A percentile compares a stretch with the other conserved stretches of the same genome.
phyloP scores from a whole-genome alignment of 176 grass and related monocot genomes.

The Ensete ventricosum region DNA sequence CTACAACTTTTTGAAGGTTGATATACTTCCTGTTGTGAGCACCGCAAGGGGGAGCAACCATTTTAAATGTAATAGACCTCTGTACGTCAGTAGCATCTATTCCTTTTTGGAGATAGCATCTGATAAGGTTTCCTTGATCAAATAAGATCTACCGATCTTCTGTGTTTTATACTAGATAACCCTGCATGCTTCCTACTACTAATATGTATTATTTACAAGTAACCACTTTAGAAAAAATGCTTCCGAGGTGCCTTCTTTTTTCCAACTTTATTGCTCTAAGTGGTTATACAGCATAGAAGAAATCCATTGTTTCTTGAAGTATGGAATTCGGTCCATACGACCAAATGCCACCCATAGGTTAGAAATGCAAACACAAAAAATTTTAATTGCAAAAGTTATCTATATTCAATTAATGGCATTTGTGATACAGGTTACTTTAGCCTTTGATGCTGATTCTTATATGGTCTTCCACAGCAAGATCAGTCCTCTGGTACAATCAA shows the following conservation, averaged over 20 bases:
- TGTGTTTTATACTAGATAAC: not conserved
- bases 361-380: not conserved
- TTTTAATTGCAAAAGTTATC: not conserved
- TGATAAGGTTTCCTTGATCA: not conserved
- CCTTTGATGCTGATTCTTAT: not conserved
- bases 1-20: too few species aligned
- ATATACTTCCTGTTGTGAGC: too few species aligned
- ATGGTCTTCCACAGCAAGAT: slow-evolving; percentile 53
- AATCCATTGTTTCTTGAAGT: not conserved
- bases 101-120: not conserved
- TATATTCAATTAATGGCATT: not conserved
- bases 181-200: not conserved
- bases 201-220: not conserved
- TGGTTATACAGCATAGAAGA: too few species aligned
- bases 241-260: not conserved
- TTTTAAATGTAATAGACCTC: not conserved
- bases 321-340: not conserved
- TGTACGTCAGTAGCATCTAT: not conserved
- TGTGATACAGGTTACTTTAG: not conserved
- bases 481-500: slow-evolving; percentile 91
- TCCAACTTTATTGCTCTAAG: not conserved
- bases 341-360: not conserved
- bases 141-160: not conserved
- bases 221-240: not conserved
- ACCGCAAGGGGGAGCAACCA: not conserved